Percentiles rank a stretch among this genome's conserved stretches.
Conservation (phyloP, 768 basidiomycete genomes). For the Lentinula sp. region DNA sequence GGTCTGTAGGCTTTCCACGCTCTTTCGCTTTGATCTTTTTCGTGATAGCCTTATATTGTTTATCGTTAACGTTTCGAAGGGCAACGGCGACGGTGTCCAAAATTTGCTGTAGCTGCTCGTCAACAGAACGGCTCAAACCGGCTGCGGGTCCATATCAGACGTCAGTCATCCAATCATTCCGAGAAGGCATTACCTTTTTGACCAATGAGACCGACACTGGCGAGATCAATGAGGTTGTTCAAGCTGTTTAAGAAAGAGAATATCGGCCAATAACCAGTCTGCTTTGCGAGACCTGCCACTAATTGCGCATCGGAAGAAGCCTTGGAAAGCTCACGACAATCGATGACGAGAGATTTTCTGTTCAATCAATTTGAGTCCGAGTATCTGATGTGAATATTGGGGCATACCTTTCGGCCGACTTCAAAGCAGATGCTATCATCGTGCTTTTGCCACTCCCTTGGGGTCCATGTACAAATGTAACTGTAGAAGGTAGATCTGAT, state of each 20-base stretch:
- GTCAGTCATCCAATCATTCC: not conserved
- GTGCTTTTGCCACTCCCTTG: constrained; percentile 76
- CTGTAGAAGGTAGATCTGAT: constrained; percentile 72
- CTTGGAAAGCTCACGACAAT: constrained; percentile 73
- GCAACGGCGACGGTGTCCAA: constrained; percentile 72
- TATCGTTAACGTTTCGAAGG: constrained; percentile 55
- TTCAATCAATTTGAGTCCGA: not conserved
- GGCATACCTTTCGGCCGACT: constrained; percentile 45
- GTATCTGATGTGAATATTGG: not conserved
- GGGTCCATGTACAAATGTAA: constrained; percentile 77
- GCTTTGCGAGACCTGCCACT: constrained; percentile 61
- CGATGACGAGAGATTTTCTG: constrained; percentile 74
- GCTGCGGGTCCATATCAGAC: constrained; percentile 36
- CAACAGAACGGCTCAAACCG: constrained; percentile 73
- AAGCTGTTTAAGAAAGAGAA: constrained; percentile 52
- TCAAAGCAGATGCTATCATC: constrained; percentile 49
- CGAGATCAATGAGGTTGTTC: constrained; percentile 14
- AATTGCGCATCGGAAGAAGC: constrained; percentile 64
- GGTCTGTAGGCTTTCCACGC: constrained; percentile 11
- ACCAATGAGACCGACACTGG: constrained; percentile 77
- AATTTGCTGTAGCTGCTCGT: constrained; percentile 81
- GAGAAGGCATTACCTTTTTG: constrained; percentile 61
- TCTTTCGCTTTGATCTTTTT: constrained; percentile 30
- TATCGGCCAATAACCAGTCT: constrained; percentile 87
- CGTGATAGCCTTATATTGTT: constrained; percentile 40